Evolutionary conservation across 768 basidiomycete genomes (phyloP).

Genomic region (Tephrocybe sp.): DNA sequence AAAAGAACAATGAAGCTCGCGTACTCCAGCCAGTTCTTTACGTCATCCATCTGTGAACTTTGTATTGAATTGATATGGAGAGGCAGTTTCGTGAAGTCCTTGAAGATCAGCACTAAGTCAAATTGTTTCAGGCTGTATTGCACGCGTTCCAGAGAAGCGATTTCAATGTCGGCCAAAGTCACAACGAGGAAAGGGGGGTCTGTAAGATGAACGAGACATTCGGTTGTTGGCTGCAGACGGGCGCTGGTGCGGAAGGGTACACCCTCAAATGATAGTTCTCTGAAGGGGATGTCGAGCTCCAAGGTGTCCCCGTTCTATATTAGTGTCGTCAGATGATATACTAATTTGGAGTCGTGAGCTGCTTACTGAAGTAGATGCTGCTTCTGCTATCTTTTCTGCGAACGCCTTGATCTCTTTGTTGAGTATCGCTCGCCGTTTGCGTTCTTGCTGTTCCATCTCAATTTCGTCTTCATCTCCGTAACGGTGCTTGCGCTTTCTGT

Average conservation of each 20-base stretch:
- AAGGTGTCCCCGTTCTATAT: slow-evolving; percentile 70
- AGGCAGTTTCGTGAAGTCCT: slow-evolving; percentile 90
- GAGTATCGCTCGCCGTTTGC: slow-evolving; percentile 81
- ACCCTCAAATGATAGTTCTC: slow-evolving; percentile 95
- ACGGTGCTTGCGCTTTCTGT: slow-evolving; percentile 93
- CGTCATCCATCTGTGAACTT: slow-evolving; percentile 86
- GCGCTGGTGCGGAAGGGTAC: slow-evolving; percentile 96
- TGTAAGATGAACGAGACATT: slow-evolving; percentile 93
- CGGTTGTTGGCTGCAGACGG: slow-evolving; percentile 93
- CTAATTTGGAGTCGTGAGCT: not conserved
- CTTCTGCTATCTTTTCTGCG: slow-evolving; percentile 89
- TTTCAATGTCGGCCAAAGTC: slow-evolving; percentile 92
- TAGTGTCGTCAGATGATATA: not conserved
- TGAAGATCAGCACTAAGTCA: slow-evolving; percentile 95
- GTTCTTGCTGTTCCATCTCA: slow-evolving; percentile 97
- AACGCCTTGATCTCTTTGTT: slow-evolving; percentile 96
- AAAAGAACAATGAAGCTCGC: slow-evolving; percentile 23
- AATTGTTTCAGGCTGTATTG: slow-evolving; percentile 97
- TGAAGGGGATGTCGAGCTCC: slow-evolving; percentile 95
- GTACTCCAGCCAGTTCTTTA: slow-evolving; percentile 99
- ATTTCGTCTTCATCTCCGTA: slow-evolving; percentile 99
- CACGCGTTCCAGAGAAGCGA: slow-evolving; percentile 95
- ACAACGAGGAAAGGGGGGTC: slow-evolving; percentile 97
- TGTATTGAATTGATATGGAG: slow-evolving; percentile 98
- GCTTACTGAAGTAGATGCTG: slow-evolving; percentile 72